These are phyloP conservation scores for Phytophthora kernoviae DNA, from an alignment of 352 stramenopile genomes.

Conservation along the genomic window DNA sequence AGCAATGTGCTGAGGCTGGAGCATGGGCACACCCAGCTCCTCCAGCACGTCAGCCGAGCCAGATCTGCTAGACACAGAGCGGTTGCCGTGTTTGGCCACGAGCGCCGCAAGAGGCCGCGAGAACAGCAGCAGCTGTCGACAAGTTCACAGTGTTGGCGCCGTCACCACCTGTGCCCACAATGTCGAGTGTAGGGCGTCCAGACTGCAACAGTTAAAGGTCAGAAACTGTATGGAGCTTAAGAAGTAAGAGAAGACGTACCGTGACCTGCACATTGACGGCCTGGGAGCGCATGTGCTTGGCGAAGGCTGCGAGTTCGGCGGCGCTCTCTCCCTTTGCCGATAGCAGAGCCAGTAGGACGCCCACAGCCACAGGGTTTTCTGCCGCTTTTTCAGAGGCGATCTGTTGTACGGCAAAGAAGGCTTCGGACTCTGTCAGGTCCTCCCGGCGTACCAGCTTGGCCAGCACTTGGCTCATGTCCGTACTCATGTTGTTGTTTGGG, in stretches of 20 bases:
- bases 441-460: constrained; percentile 75
- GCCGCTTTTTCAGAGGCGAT: constrained; percentile 71
- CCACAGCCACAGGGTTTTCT: constrained; percentile 77
- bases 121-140: constrained; percentile 94
- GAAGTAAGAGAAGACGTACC: too few relatives aligned
- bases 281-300: constrained; percentile 95
- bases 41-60: constrained; percentile 98
- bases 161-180: constrained; percentile 98
- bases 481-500: constrained; percentile 15
- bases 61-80: constrained; percentile 94
- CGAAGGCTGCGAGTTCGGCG: constrained; percentile 95
- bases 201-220: constrained; percentile 27
- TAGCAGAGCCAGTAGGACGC: constrained; percentile 94
- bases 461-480: constrained; percentile 79
- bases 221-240: too few relatives aligned
- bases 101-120: constrained; percentile 94
- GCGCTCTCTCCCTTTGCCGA: constrained; percentile 95
- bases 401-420: constrained; percentile 66
- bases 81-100: constrained; percentile 98
- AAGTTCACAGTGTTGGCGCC: constrained; percentile 99
- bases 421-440: constrained; percentile 73
- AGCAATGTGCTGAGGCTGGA: constrained; percentile 90
- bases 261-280: constrained; percentile 82
- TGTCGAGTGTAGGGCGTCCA: constrained; percentile 93
- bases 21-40: constrained; percentile 95